Evolutionary conservation across 2,329 filamentous ascomycete species (phyloP), one percentile per base, ranked within the genome.

Genomic region (Colletotrichum falcatum): DNA sequence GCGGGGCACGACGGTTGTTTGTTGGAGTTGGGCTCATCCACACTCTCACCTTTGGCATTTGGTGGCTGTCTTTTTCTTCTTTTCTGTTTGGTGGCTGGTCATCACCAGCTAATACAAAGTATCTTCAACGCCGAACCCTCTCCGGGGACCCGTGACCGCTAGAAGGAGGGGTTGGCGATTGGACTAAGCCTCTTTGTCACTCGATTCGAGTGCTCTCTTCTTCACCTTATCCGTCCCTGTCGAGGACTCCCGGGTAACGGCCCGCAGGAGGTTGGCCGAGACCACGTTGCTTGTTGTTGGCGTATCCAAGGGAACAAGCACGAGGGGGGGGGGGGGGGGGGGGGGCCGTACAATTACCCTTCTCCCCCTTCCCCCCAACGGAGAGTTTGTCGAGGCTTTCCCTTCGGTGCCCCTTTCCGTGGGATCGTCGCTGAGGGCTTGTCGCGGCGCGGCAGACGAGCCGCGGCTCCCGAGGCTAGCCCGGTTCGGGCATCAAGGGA

Each of bases 41-140:
- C 60, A 54, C 48, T 54, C 48, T 54, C 60, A 54, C 48, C 48
- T 62, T 62, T 26, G 18, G 26, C 35, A 54, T n/a, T 54, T 56
- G 42, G 20, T 46, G 42, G 42, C 4, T n/a, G 3, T 44, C 14
- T 44, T n/a, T 9, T 3, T n/a, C 2, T 44, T 8, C 12, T 39
- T 39, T 39, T 16, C 16, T 3, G 3, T 16, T 39, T 8, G 18
- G 9, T 42, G 35, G 20, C 35, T 54, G 33, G 16, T 42, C 14
- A 30, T 23, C 46, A 51, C 39, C 60, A 44, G 33, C 33, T 23
- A 53, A 62, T 54, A 54, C 48, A 62, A 23, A 11, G 44, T 53
- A 51, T 62, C 20, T n/a, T 23, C 30, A 33, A 53, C 16, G 14
- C 18, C 28, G 46, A 49, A 48, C 14, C 23, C 28, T 12, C 18